Base-by-base conservation (phyloP, 768 basidiomycete genomes). In the Scleroderma citrinum region DNA sequence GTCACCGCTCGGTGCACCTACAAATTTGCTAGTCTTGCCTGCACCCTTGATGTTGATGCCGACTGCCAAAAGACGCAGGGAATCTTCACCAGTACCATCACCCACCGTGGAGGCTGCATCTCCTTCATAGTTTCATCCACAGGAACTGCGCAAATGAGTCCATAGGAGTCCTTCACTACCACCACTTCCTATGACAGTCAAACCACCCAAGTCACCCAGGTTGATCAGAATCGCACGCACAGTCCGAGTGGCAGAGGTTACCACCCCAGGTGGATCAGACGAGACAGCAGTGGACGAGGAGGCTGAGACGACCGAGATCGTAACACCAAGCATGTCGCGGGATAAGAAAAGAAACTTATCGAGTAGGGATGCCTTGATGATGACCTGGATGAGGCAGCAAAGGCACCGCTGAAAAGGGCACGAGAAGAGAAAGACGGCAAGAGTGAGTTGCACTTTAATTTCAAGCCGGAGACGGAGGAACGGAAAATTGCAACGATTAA, bases 271-370 rank as follows among this genome's bases (percentile, higher is more conserved):
- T 3, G 76, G 76, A 3, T 82, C 81, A 1, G 85, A 87, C 30
- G 77, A 83, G 60, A 80, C 82, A 0, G 71, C 72, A 2, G 81
- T 84, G 3, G 85, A 87, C 43, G 83, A 84, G 57, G 83, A 86
- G 29, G 72, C 67, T 1, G 81, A 80, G 51, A 65, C 70, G 0
- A 68, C 81, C 20, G 78, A 82, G 36, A 72, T 85, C 2, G 76
- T 80, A 1, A 80, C 76, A 26, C 74, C 79, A 19, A 79, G 83
- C 58, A 74, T 87, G 61, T 77, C 76, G 6, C 74, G 83, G 57
- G 90, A 92, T 63, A 76, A 93, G 37, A 92, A 67, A 80, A 81
- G 66, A 81, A 81, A 58, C 65, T 94, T 60, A 88, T 93, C 44
- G 76, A 78, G 35, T 64, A 73, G 84, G 17, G 77, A 76, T 12